Evolutionary conservation across 768 basidiomycete species (phyloP), one percentile per base, ranked within the genome.

Genomic region (Mrakia frigida): DNA sequence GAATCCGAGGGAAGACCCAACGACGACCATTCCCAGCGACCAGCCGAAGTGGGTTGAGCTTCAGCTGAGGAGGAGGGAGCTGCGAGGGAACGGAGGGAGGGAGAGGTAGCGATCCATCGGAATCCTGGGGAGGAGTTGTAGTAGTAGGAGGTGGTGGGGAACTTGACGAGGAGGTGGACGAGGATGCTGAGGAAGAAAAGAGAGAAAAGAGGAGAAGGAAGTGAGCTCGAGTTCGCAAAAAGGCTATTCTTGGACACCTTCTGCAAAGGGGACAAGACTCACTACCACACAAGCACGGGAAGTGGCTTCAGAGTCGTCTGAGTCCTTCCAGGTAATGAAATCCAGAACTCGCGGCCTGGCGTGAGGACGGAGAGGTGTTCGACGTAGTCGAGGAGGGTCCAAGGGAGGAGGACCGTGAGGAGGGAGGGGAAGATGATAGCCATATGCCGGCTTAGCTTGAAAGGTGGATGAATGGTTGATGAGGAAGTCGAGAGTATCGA

Each of bases 81-180:
- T 1, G 46, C 4, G 10, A 18, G 46, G 2, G 46, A 50, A 2
- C 16, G 21, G 18, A 21, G 21, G 46, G 46, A 50, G 2, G 13
- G 16, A 18, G 14, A 4, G 46, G 46, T 18, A 50, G 56, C 25
- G 23, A 56, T 18, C 56, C 56, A 56, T 25, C 56, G 25, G n/a
- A 56, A 56, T 25, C 56, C 56, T 56, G 56, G 28, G 56, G 56
- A 56, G 56, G 10, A 25, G 56, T 25, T 25, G 56, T 56, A 56
- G n/a, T n/a, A 56, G 56, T 56, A 56, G 56, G 56, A 56, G n/a
- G 56, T 56, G 28, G 56, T 56, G 56, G 56, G 56, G 9, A n/a
- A 28, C 25, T 28, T 25, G 56, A 56, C 9, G 56, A 56, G 56
- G 56, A 56, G 56, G 7, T 28, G 56, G n/a, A 25, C n/a, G 56